phyloP scores from a whole-genome alignment of 306 rosid species.

The Sicyos edulis region DNA sequence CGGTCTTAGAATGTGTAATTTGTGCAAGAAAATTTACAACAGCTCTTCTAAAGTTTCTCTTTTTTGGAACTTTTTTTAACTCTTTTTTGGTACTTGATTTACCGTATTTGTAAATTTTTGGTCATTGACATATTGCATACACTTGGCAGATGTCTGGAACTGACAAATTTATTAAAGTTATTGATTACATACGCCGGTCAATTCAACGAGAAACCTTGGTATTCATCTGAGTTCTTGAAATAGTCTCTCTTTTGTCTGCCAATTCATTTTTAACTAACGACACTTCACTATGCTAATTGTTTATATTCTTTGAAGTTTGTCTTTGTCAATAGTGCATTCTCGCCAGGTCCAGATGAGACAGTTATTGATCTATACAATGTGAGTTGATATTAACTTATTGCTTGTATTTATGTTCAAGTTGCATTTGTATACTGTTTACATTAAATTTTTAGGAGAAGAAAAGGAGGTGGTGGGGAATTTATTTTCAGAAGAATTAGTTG shows the following conservation, averaged over 20 bases:
- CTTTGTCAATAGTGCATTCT: conserved; percentile 83
- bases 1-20: neutral
- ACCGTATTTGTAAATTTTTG: neutral
- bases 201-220: conserved; percentile 92
- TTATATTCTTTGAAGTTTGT: conserved; percentile 62
- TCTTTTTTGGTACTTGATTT: neutral
- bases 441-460: conserved; percentile 5
- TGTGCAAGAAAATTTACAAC: neutral
- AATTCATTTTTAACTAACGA: neutral
- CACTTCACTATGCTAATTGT: conserved; percentile 24
- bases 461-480: conserved; percentile 3
- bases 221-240: conserved; percentile 21
- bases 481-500: conserved; percentile 13
- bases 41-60: neutral
- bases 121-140: neutral
- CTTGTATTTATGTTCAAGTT: neutral
- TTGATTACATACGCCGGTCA: conserved; percentile 82
- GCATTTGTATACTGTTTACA: neutral
- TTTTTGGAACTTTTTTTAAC: neutral
- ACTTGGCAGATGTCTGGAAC: conserved; percentile 59
- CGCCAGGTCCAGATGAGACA: conserved; percentile 86
- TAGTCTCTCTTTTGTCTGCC: neutral
- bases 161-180: conserved; percentile 88
- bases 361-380: conserved; percentile 80
- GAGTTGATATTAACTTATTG: conserved; percentile 30